These are phyloP conservation scores for Cutaneotrichosporon sp. DNA, from an alignment of 1,284 basidiomycete species.

Conservation along the genomic window DNA sequence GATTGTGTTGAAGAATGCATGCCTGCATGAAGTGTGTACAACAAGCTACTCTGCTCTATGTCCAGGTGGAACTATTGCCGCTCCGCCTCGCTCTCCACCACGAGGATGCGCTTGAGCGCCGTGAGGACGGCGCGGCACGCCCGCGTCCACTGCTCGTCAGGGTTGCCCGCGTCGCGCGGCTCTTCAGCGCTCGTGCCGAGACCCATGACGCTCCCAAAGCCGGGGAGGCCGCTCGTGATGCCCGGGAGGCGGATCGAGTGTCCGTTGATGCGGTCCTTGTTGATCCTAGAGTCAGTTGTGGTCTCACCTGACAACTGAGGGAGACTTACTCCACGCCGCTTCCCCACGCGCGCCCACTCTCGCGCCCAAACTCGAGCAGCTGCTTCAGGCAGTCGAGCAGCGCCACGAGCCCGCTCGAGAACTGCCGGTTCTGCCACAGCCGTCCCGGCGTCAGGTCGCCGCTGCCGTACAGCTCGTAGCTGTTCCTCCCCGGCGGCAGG, in stretches of 20 bases:
- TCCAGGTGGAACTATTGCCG: conserved; percentile 1
- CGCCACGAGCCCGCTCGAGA: conserved; percentile 94
- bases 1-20: conserved; percentile 1
- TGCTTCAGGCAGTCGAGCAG: conserved; percentile 93
- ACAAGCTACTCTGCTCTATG: background rate
- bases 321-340: conserved; percentile 36
- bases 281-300: conserved; percentile 66
- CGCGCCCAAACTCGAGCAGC: conserved; percentile 77
- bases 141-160: conserved; percentile 91
- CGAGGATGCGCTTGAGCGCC: conserved; percentile 68
- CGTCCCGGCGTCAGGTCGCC: conserved; percentile 76
- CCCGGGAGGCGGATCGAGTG: conserved; percentile 74
- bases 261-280: conserved; percentile 93
- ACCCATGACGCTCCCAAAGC: conserved; percentile 48
- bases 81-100: conserved; percentile 50
- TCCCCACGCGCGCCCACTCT: conserved; percentile 69
- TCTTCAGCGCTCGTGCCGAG: conserved; percentile 32
- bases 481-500: conserved; percentile 77
- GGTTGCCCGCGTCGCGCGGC: conserved; percentile 18
- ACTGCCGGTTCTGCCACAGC: conserved; percentile 88
- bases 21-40: conserved; percentile 1
- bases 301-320: too few relatives aligned
- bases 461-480: conserved; percentile 84
- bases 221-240: conserved; percentile 76
- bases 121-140: conserved; percentile 87